Percentiles rank a stretch among this genome's conserved stretches.
phyloP scores from a whole-genome alignment of 2,329 filamentous ascomycete genomes.

The Ilyonectria destructans region DNA sequence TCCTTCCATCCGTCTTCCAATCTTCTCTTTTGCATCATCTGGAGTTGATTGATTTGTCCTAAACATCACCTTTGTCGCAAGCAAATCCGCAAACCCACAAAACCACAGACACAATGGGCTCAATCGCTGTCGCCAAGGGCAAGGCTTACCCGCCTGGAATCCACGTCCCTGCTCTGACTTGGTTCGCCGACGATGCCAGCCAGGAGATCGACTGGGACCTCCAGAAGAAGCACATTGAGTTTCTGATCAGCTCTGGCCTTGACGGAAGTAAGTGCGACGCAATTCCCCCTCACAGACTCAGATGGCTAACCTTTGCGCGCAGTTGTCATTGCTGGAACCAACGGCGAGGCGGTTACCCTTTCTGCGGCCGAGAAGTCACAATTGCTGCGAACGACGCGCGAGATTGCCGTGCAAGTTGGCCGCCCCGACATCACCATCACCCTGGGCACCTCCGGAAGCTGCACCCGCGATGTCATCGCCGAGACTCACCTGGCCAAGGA shows the following conservation, averaged over 20 bases:
- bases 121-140: slow-evolving; percentile 46
- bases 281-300: fast-evolving
- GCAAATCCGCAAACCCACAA: slow-evolving; percentile 11
- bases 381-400: slow-evolving; percentile 74
- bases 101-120: slow-evolving; percentile 45
- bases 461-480: slow-evolving; percentile 76
- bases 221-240: slow-evolving; percentile 68
- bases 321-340: slow-evolving; percentile 80
- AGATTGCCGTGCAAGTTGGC: slow-evolving; percentile 71
- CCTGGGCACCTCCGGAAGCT: slow-evolving; percentile 77
- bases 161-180: slow-evolving; percentile 72
- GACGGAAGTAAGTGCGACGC: slow-evolving; percentile 59
- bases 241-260: slow-evolving; percentile 68
- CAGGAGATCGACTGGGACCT: slow-evolving; percentile 72
- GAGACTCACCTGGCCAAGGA: slow-evolving; percentile 75
- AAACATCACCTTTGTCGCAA: not conserved
- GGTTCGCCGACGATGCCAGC: slow-evolving; percentile 63
- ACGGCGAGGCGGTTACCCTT: slow-evolving; percentile 82
- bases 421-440: slow-evolving; percentile 75
- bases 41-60: not conserved
- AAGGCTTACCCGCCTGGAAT: slow-evolving; percentile 66
- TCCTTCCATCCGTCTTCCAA: slow-evolving; percentile 17
- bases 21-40: not conserved
- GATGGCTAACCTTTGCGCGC: slow-evolving; percentile 33
- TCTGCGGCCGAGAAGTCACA: slow-evolving; percentile 75